Base-by-base conservation (phyloP, 768 basidiomycete genomes). In the Serendipita vermifera region DNA sequence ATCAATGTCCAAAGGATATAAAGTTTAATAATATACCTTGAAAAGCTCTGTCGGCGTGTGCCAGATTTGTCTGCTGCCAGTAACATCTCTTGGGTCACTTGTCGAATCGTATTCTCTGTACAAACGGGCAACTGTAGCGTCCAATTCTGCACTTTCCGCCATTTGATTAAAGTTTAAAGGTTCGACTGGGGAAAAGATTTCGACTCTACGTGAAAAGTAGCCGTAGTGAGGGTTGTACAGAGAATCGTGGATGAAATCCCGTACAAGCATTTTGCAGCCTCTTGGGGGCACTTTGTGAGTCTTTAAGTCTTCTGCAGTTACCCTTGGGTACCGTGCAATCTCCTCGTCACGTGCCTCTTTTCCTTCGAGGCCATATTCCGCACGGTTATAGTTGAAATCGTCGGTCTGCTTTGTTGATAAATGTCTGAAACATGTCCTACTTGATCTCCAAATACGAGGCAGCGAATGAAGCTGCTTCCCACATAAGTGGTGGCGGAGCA, bases 41-140 rank as follows among this genome's bases (percentile, higher is more conserved):
- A 99, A 97, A 29, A 99, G 69, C 65, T 98, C 96, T 0, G 91
- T 94, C 0, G 96, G 96, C 1, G 96, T 99, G 69, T 99, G 96
- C 96, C 96, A 99, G 55, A 99, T 72, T 70, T 99, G 94, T 64
- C 80, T 77, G n/a, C n/a, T n/a, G 4, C 91, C 88, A 20, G 83
- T 82, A 7, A 85, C 85, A 33, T 80, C 74, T 51, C 46, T 5
- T 7, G 46, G 22, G 54, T 57, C 69, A 70, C 60, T 71, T 75
- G 62, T 81, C 77, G 72, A 69, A 14, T 84, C 84, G 64, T 88
- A 86, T 20, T 76, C 73, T 43, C 77, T 75, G 65, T 97, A 98
- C 61, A 81, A 77, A 61, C 71, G 70, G 4, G 84, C 83, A n/a
- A 97, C 79, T 60, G 80, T 79, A 55, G 82, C 80, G 65, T 93